phyloP scores from a whole-genome alignment of 192 early-diverging fungal genomes.

The Entomortierella lignicola region DNA sequence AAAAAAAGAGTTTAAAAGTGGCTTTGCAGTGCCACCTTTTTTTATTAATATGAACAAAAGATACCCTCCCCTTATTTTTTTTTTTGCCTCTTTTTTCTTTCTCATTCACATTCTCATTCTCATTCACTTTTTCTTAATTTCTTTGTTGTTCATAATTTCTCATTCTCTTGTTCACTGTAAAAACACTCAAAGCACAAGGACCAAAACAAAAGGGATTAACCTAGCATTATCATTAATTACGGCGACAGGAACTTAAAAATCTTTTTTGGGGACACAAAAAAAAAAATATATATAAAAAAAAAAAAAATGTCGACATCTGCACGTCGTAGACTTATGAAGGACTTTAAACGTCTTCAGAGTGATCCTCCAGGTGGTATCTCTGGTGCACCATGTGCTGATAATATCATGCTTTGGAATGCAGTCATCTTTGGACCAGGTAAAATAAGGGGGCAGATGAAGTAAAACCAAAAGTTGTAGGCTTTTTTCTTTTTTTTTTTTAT shows the following conservation, averaged over 20 bases:
- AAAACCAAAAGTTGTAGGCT: neutral
- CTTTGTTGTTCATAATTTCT: too few relatives aligned
- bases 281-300: neutral
- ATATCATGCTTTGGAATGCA: conserved; percentile 98
- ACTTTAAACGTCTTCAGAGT: conserved; percentile 95
- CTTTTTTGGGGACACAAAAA: neutral
- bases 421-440: conserved; percentile 96
- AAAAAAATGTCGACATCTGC: conserved; percentile 89
- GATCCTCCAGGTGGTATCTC: conserved; percentile 92
- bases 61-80: neutral
- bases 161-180: too few relatives aligned
- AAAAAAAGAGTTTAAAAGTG: too few relatives aligned
- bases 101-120: neutral
- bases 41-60: neutral
- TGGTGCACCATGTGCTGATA: conserved; percentile 94
- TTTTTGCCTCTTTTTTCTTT: neutral
- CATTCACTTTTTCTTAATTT: too few relatives aligned
- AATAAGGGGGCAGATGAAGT: neutral
- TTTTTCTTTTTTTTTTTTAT: too few relatives aligned
- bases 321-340: conserved; percentile 95
- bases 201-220: too few relatives aligned
- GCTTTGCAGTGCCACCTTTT: neutral
- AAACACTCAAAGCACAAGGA: too few relatives aligned
- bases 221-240: too few relatives aligned
- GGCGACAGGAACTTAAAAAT: too few relatives aligned